Evolutionary conservation across 768 basidiomycete genomes (phyloP).

Genomic region (Lyophyllum semitale): DNA sequence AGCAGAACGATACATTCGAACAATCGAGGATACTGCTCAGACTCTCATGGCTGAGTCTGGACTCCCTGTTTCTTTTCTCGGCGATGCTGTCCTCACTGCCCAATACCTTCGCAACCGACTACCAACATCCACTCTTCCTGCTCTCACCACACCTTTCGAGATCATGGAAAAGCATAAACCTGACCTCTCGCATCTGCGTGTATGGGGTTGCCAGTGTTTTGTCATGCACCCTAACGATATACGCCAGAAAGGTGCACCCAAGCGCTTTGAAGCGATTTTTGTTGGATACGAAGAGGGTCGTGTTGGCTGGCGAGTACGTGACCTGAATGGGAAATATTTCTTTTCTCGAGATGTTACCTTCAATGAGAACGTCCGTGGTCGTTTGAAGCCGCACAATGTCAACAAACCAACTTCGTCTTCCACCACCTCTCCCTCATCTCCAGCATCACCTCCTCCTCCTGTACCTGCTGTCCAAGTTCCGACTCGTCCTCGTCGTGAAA

Average conservation of each 20-base stretch:
- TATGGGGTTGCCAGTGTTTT: slow-evolving; percentile 31
- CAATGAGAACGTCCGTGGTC: slow-evolving; percentile 17
- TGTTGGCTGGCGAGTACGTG: neutral
- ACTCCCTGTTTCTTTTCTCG: slow-evolving; percentile 23
- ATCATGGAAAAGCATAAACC: slow-evolving; percentile 21
- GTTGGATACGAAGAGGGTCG: slow-evolving; percentile 4
- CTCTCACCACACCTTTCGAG: slow-evolving; percentile 21
- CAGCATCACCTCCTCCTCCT: neutral
- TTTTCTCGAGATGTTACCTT: slow-evolving; percentile 1
- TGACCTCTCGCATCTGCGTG: slow-evolving; percentile 26
- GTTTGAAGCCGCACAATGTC: slow-evolving; percentile 20
- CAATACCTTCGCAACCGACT: slow-evolving; percentile 23
- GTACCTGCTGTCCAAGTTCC: neutral
- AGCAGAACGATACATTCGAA: slow-evolving; percentile 27
- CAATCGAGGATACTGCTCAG: slow-evolving; percentile 23
- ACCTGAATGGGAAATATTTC: neutral
- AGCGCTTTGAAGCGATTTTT: too few relatives aligned
- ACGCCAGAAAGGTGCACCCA: slow-evolving; percentile 13
- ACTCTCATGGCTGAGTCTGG: slow-evolving; percentile 23
- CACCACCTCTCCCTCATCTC: neutral
- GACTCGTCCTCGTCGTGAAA: neutral
- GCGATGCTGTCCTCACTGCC: slow-evolving; percentile 20
- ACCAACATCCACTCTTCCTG: slow-evolving; percentile 24
- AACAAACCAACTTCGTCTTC: slow-evolving; percentile 17
- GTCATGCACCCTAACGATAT: slow-evolving; percentile 21